Percentiles rank a stretch among this genome's conserved stretches.
These are phyloP conservation scores for Colletotrichum siamense DNA, from an alignment of 2,329 filamentous ascomycete genomes.

Conservation along the genomic window DNA sequence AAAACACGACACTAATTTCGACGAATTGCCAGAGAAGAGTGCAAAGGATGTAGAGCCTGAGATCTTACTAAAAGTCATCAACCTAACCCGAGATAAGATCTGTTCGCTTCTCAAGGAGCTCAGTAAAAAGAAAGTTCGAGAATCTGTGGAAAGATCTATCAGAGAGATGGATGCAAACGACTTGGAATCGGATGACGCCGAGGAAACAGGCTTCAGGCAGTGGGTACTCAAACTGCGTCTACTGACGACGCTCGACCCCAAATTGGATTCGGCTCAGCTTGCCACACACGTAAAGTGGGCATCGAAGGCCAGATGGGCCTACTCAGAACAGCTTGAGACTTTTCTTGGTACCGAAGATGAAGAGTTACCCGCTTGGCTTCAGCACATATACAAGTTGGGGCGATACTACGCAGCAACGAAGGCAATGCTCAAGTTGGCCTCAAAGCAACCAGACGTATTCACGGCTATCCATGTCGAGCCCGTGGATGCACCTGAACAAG, in stretches of 20 bases:
- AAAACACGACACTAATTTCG: neutral
- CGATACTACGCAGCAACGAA: constrained; percentile 31
- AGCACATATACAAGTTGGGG: constrained; percentile 28
- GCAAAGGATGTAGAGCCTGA: neutral
- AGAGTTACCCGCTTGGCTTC: neutral
- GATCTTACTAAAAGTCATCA: neutral
- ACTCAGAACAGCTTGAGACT: constrained; percentile 25
- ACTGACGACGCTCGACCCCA: neutral
- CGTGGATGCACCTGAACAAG: neutral
- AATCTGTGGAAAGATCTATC: neutral
- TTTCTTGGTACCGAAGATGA: constrained; percentile 21
- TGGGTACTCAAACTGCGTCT: neutral
- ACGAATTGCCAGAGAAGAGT: neutral
- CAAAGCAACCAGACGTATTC: constrained; percentile 28
- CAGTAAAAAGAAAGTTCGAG: neutral
- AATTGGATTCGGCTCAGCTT: neutral
- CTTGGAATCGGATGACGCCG: neutral
- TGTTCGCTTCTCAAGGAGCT: neutral
- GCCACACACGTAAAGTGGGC: constrained; percentile 27
- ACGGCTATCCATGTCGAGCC: constrained; percentile 21
- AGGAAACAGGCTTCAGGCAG: neutral
- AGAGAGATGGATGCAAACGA: neutral
- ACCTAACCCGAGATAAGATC: neutral
- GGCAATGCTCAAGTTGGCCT: constrained; percentile 32
- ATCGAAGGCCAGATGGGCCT: constrained; percentile 28